Conservation (phyloP, 306 rosid species). For the Benincasa hispida region DNA sequence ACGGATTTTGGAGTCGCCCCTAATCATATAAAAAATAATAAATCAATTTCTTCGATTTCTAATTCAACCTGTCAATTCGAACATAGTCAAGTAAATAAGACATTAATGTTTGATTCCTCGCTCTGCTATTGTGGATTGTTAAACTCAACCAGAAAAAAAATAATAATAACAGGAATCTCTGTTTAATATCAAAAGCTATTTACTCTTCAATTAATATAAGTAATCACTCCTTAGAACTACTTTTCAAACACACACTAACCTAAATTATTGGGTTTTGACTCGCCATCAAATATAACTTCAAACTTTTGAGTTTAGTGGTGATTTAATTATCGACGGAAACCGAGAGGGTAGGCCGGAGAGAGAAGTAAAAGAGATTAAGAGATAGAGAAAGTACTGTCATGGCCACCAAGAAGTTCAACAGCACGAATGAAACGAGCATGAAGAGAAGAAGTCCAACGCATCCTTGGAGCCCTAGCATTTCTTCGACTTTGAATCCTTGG, state of each 20-base stretch:
- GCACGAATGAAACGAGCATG: slow-evolving; percentile 87
- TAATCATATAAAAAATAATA: background rate
- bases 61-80: no score
- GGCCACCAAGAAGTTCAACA: slow-evolving; percentile 90
- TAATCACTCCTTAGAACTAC: background rate
- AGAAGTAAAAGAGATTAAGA: background rate
- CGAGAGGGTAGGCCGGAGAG: background rate
- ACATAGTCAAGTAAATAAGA: no score
- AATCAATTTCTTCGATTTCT: background rate
- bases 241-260: background rate
- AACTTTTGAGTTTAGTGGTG: background rate
- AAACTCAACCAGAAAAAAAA: no score
- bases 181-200: background rate
- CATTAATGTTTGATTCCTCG: no score
- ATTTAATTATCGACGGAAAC: background rate
- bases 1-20: slow-evolving; percentile 96
- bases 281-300: background rate
- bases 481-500: slow-evolving; percentile 42
- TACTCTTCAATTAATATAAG: background rate
- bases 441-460: slow-evolving; percentile 93
- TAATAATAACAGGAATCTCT: no score
- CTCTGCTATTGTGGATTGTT: no score
- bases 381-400: slow-evolving; percentile 46
- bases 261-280: background rate
- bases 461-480: slow-evolving; percentile 83